phyloP scores from a whole-genome alignment of 164 flowering plant species.

The Santalum album region DNA sequence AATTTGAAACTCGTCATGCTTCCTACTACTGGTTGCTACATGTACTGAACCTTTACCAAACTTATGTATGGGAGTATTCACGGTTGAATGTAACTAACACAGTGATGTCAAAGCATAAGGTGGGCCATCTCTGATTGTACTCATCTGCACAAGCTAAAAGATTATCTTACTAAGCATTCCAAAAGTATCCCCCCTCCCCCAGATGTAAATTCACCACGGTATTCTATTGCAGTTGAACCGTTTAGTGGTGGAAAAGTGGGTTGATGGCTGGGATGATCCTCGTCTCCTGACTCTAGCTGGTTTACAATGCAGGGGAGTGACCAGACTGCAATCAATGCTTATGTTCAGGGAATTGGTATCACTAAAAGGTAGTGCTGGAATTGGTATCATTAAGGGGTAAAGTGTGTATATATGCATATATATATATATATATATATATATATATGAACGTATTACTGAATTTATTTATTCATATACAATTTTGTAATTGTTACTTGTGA shows the following conservation, averaged over 20 bases:
- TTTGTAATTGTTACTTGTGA: background rate
- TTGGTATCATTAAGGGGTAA: too few species aligned
- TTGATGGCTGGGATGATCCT: slow-evolving; percentile 99
- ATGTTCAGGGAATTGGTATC: slow-evolving; percentile 90
- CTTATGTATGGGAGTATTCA: slow-evolving; percentile 97
- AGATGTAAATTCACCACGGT: slow-evolving; percentile 2
- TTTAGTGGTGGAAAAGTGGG: slow-evolving; percentile 83
- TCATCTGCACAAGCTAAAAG: background rate
- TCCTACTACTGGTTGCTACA: slow-evolving; percentile 95
- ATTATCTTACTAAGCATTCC: background rate
- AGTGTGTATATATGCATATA: too few species aligned
- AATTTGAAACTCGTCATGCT: slow-evolving; percentile 98
- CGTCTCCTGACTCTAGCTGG: slow-evolving; percentile 97
- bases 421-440: too few species aligned
- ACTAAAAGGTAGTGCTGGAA: slow-evolving; percentile 63
- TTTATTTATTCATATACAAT: too few species aligned
- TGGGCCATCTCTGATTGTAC: slow-evolving; percentile 11
- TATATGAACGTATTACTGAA: too few species aligned
- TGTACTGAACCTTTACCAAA: slow-evolving; percentile 68
- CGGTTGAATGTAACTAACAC: slow-evolving; percentile 84
- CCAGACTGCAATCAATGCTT: slow-evolving; percentile 81
- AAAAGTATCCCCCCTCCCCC: slow-evolving; percentile 1
- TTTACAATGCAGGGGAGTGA: slow-evolving; percentile 82
- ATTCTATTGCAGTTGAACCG: slow-evolving; percentile 58
- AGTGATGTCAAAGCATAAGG: slow-evolving; percentile 99